Conservation (phyloP, 345 rosid species). For the Acer saccharum region DNA sequence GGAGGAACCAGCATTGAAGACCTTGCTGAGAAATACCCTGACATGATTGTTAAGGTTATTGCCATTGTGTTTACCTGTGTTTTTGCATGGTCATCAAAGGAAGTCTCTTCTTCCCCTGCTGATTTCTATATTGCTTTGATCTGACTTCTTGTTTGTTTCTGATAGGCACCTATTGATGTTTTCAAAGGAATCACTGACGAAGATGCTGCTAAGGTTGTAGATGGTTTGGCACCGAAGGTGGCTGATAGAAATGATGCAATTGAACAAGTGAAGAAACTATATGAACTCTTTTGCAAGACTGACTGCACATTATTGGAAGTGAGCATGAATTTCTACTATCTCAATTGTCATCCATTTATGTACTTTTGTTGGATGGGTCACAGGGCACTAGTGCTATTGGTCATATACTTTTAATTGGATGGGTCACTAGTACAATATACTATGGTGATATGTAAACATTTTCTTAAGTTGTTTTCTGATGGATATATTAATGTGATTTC, state of each 20-base stretch:
- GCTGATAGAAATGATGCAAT: slow-evolving; percentile 82
- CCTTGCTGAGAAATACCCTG: slow-evolving; percentile 96
- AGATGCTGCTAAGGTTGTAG: slow-evolving; percentile 97
- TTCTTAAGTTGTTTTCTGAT: neutral
- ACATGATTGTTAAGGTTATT: slow-evolving; percentile 89
- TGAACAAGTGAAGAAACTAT: slow-evolving; percentile 97
- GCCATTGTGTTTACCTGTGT: slow-evolving; percentile 2
- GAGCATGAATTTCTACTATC: slow-evolving; percentile 34
- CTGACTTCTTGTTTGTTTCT: slow-evolving; percentile 25
- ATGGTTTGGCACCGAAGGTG: slow-evolving; percentile 84
- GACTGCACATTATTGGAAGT: slow-evolving; percentile 99
- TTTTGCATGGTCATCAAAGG: slow-evolving; percentile 18
- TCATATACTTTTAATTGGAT: neutral
- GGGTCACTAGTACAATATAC: neutral
- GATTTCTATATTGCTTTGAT: slow-evolving; percentile 10
- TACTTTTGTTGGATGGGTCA: neutral
- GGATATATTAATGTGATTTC: slow-evolving; percentile 16
- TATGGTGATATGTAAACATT: neutral
- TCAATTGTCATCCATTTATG: neutral
- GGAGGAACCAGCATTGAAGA: slow-evolving; percentile 99
- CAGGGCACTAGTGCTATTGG: slow-evolving; percentile 12
- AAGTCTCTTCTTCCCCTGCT: slow-evolving; percentile 12
- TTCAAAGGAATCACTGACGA: slow-evolving; percentile 92
- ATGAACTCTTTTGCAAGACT: slow-evolving; percentile 71
- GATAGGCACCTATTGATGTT: slow-evolving; percentile 91